These are phyloP conservation scores for Xerophyta viscosa DNA, from an alignment of 106 monocot species.

Conservation along the genomic window DNA sequence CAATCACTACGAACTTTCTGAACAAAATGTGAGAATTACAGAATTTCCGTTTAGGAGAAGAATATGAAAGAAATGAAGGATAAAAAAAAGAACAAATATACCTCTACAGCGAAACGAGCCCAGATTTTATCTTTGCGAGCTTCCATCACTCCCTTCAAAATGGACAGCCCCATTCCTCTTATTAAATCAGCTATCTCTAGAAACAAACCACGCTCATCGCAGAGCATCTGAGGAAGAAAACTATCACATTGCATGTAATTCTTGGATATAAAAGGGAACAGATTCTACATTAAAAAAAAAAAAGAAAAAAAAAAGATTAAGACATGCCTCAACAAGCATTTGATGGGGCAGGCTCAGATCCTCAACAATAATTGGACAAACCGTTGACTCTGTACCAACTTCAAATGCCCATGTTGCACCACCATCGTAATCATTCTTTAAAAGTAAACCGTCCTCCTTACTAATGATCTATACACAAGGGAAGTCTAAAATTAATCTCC, in stretches of 20 bases:
- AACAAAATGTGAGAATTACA: too few species aligned
- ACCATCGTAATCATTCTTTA: slow-evolving; percentile 72
- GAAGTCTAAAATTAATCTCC: too few species aligned
- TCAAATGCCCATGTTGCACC: slow-evolving; percentile 92
- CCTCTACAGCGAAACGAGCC: slow-evolving; percentile 96
- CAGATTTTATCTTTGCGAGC: slow-evolving; percentile 67
- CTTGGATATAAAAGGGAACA: not conserved
- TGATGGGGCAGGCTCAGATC: slow-evolving; percentile 82
- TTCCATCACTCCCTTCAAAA: slow-evolving; percentile 93
- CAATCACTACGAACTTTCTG: too few species aligned
- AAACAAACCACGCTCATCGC: slow-evolving; percentile 83
- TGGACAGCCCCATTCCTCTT: slow-evolving; percentile 85
- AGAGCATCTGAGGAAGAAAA: slow-evolving; percentile 69
- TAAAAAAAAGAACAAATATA: too few species aligned
- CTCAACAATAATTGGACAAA: slow-evolving; percentile 87
- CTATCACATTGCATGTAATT: not conserved
- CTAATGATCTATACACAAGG: slow-evolving; percentile 36
- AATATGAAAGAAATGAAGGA: too few species aligned
- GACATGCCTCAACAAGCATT: slow-evolving; percentile 89
- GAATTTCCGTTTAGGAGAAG: too few species aligned
- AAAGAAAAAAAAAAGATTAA: not conserved
- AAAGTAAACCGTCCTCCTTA: slow-evolving; percentile 46
- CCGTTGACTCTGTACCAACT: slow-evolving; percentile 56
- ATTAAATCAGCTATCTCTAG: slow-evolving; percentile 89
- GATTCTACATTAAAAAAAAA: not conserved